These are phyloP conservation scores for Nakaseomyces sp. DNA, from an alignment of 1,139 yeast species.

Conservation along the genomic window DNA sequence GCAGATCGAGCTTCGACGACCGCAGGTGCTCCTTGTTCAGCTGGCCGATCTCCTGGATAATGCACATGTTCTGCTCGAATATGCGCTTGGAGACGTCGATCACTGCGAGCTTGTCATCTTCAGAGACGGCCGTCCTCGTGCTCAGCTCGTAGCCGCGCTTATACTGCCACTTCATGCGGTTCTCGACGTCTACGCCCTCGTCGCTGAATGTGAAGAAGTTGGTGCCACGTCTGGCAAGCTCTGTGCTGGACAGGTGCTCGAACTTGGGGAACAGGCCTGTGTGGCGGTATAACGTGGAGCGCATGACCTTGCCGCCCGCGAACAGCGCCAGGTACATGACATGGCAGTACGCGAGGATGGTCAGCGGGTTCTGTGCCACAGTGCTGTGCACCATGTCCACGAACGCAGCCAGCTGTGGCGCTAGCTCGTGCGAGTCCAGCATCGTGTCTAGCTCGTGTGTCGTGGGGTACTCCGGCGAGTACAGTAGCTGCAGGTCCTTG, in stretches of 20 bases:
- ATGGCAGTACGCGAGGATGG: slow-evolving; percentile 75
- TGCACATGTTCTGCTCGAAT: slow-evolving; percentile 51
- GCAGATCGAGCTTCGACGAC: neutral
- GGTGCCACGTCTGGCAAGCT: slow-evolving; percentile 51
- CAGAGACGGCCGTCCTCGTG: slow-evolving; percentile 60
- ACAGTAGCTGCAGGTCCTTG: slow-evolving; percentile 60
- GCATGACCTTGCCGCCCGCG: slow-evolving; percentile 76
- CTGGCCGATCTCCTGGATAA: slow-evolving; percentile 57
- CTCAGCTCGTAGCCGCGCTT: slow-evolving; percentile 71
- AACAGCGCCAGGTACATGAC: slow-evolving; percentile 78
- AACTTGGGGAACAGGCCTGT: slow-evolving; percentile 69
- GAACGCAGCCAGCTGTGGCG: slow-evolving; percentile 55
- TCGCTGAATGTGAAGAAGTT: slow-evolving; percentile 66
- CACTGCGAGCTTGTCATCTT: slow-evolving; percentile 59
- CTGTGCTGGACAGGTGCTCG: slow-evolving; percentile 53
- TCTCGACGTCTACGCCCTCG: slow-evolving; percentile 64
- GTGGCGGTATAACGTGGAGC: slow-evolving; percentile 56
- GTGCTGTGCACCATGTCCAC: slow-evolving; percentile 49
- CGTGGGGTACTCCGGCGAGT: slow-evolving; percentile 46
- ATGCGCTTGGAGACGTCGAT: slow-evolving; percentile 61
- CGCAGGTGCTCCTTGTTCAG: slow-evolving; percentile 39
- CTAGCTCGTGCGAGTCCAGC: slow-evolving; percentile 21
- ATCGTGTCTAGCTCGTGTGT: slow-evolving; percentile 36
- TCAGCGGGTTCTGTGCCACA: slow-evolving; percentile 55
- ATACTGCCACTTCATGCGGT: slow-evolving; percentile 52